Base-by-base conservation (phyloP, 2,329 filamentous ascomycete species). In the Akanthomyces lecanii region DNA sequence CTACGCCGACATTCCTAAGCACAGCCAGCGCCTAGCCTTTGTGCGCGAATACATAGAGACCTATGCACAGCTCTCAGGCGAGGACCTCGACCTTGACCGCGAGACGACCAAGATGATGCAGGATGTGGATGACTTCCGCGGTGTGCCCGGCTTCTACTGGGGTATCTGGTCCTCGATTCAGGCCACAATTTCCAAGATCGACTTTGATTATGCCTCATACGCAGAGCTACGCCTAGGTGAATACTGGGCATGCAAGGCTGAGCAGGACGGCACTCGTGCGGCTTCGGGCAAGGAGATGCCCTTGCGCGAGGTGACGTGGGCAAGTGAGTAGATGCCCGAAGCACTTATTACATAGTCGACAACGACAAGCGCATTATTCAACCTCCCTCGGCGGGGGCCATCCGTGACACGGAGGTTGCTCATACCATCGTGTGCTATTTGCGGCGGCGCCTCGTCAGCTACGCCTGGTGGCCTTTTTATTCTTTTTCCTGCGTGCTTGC, bases 131-230 rank as follows among this genome's bases (percentile, higher is more conserved):
- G 75, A 85, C 25, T 99, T 90, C 78, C 85, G 95, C 52, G 95
- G 93, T 50, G 84, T 97, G 16, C 95, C 95, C 0, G 95, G 95
- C 8, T 91, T 99, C 72, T 87, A 84, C 74, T 92, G 89, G 93
- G 95, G 95, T 28, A 92, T 97, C 63, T 99, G 95, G 95, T 90
- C 92, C 8, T 79, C 96, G 66, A 98, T 99, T 67, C 95, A 99
- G 79, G 90, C 93, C 2, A 90, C 86, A 61, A 98, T 99, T 67
- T 96, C 91, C 12, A 86, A 94, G 67, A 99, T 99, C 70, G 91
- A 97, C 73, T 99, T 99, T 72, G 93, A 99, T 77, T 99, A 99
- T 73, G 91, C 92, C 50, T 86, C 84, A 10, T 99, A 98, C 74
- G 94, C 95, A 12, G 91, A 97, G 75, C 77, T 89, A 18, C 83